phyloP scores from a whole-genome alignment of 2,329 filamentous ascomycete species.

The Fusarium zealandicum region DNA sequence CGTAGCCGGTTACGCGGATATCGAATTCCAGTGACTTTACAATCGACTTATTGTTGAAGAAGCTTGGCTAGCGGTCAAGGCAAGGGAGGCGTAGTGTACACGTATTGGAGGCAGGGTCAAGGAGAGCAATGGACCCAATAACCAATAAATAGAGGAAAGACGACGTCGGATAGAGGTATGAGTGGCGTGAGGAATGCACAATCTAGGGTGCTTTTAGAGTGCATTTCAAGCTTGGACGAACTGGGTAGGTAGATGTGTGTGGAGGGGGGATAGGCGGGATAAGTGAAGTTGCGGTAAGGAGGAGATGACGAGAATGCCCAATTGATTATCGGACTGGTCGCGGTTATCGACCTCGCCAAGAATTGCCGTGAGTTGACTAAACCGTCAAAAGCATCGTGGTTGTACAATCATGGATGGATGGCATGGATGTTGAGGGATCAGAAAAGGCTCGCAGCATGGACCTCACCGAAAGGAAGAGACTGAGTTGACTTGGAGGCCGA shows the following conservation, averaged over 20 bases:
- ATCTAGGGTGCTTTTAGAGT: not conserved
- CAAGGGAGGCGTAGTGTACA: slow-evolving; percentile 1
- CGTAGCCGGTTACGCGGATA: no score
- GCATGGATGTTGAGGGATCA: no score
- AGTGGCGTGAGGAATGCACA: slow-evolving; percentile 21
- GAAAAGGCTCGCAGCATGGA: no score
- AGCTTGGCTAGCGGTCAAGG: not conserved
- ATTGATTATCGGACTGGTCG: not conserved
- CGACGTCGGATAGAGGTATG: not conserved
- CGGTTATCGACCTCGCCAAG: not conserved
- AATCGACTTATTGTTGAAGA: not conserved
- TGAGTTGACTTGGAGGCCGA: no score
- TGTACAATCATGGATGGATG: no score
- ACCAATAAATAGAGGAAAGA: not conserved
- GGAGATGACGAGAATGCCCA: not conserved
- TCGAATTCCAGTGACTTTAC: not conserved
- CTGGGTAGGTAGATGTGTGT: not conserved
- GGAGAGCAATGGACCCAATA: not conserved
- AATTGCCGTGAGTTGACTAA: not conserved
- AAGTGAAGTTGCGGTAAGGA: slow-evolving; percentile 1
- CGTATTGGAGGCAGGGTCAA: not conserved
- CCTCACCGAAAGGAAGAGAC: no score
- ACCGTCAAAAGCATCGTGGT: not conserved
- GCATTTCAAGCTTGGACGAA: not conserved
- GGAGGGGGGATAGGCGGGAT: not conserved